These are phyloP conservation scores for Cystobasidium slooffiae DNA, from an alignment of 1,284 basidiomycete genomes.

Conservation along the genomic window DNA sequence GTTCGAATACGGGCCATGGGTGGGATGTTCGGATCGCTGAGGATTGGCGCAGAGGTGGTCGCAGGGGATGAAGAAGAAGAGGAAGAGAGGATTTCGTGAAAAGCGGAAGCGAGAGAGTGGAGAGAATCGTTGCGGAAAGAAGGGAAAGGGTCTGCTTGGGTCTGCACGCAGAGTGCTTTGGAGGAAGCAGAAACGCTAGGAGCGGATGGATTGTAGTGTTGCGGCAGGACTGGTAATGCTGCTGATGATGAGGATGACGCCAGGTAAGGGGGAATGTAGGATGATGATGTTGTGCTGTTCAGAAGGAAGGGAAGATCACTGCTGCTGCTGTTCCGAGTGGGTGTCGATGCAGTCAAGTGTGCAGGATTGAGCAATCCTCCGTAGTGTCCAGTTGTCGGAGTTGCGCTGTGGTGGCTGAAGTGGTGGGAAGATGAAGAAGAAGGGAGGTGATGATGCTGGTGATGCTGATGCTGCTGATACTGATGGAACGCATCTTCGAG, in stretches of 20 bases:
- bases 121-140: conserved; percentile 12
- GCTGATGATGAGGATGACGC: no score
- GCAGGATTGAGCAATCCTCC: no score
- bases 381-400: no score
- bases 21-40: conserved; percentile 25
- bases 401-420: no score
- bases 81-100: conserved; percentile 11
- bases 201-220: background rate
- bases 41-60: background rate
- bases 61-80: background rate
- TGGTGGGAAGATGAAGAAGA: background rate
- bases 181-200: background rate
- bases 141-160: conserved; percentile 15
- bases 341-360: no score
- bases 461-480: background rate
- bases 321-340: no score
- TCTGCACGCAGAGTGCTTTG: conserved; percentile 25
- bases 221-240: background rate
- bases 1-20: conserved; percentile 24
- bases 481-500: background rate
- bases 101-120: conserved; percentile 6
- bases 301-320: no score
- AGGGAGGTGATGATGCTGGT: background rate
- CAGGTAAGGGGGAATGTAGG: no score
- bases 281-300: no score